Percentiles rank a stretch among this genome's conserved stretches.
These are phyloP conservation scores for Brassica balearica DNA, from an alignment of 441 rosid species.

Conservation along the genomic window DNA sequence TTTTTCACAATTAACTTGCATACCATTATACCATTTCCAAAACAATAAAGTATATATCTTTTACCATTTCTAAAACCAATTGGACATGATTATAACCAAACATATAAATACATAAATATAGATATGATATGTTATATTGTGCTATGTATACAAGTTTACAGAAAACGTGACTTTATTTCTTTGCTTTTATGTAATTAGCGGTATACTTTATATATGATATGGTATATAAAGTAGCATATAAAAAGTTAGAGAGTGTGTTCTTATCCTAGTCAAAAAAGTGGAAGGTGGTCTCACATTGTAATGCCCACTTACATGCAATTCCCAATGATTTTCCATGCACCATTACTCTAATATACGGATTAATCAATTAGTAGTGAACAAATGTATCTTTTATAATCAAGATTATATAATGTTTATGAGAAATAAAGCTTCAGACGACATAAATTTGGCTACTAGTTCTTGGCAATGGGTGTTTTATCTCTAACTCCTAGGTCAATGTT, in stretches of 20 bases:
- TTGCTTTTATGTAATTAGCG: slow-evolving; percentile 7
- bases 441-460: slow-evolving; percentile 36
- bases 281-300: slow-evolving; percentile 47
- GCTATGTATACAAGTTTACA: neutral
- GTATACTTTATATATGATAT: neutral
- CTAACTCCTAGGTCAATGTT: slow-evolving; percentile 42
- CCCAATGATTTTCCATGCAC: slow-evolving; percentile 46
- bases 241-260: slow-evolving; percentile 27
- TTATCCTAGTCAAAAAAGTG: slow-evolving; percentile 41
- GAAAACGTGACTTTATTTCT: neutral
- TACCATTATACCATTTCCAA: slow-evolving; percentile 6
- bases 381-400: slow-evolving; percentile 6
- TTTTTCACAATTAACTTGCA: neutral
- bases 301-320: slow-evolving; percentile 42
- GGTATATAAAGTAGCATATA: neutral
- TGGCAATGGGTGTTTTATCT: slow-evolving; percentile 36
- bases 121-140: slow-evolving; percentile 13
- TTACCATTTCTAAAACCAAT: slow-evolving; percentile 1
- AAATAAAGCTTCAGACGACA: slow-evolving; percentile 29
- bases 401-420: slow-evolving; percentile 3
- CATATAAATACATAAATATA: neutral
- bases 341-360: slow-evolving; percentile 5
- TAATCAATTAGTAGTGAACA: neutral
- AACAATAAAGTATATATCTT: neutral
- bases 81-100: neutral